Conservation (phyloP, 2,329 filamentous ascomycete species). For the Parastagonospora avenae region DNA sequence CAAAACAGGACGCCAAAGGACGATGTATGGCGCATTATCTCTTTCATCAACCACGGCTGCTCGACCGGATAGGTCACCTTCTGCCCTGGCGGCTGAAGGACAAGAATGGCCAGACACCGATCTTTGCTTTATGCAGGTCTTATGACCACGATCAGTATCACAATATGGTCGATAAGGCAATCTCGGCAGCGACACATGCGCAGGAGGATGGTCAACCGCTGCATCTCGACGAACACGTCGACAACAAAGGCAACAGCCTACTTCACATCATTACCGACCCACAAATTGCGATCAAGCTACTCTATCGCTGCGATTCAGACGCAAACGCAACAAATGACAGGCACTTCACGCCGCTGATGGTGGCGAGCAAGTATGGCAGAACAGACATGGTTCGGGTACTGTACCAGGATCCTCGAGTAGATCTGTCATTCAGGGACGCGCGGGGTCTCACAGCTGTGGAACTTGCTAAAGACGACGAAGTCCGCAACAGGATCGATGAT, state of each 20-base stretch:
- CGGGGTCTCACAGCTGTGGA: slow-evolving; percentile 93
- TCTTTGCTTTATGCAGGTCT: slow-evolving; percentile 92
- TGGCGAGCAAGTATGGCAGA: slow-evolving; percentile 96
- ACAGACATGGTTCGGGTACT: slow-evolving; percentile 90
- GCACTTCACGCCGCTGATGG: slow-evolving; percentile 93
- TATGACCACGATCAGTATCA: slow-evolving; percentile 91
- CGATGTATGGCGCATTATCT: slow-evolving; percentile 94
- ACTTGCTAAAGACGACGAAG: slow-evolving; percentile 95
- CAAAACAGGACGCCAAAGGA: slow-evolving; percentile 79
- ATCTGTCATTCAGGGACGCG: slow-evolving; percentile 80
- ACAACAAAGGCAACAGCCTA: slow-evolving; percentile 89
- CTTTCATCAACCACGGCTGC: slow-evolving; percentile 85
- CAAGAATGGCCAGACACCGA: slow-evolving; percentile 95
- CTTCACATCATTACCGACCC: slow-evolving; percentile 94
- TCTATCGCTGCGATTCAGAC: slow-evolving; percentile 89
- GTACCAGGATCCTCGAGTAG: slow-evolving; percentile 86
- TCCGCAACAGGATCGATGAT: slow-evolving; percentile 95
- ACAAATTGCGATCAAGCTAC: slow-evolving; percentile 72
- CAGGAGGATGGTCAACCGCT: slow-evolving; percentile 81
- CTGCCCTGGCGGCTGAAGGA: slow-evolving; percentile 90
- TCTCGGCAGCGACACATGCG: slow-evolving; percentile 72
- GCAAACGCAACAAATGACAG: slow-evolving; percentile 96
- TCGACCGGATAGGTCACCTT: slow-evolving; percentile 74
- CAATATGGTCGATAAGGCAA: slow-evolving; percentile 82
- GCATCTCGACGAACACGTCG: slow-evolving; percentile 90